Evolutionary conservation across 1,284 basidiomycete genomes (phyloP), one percentile per base, ranked within the genome.

Genomic region (Puccinia polysora): DNA sequence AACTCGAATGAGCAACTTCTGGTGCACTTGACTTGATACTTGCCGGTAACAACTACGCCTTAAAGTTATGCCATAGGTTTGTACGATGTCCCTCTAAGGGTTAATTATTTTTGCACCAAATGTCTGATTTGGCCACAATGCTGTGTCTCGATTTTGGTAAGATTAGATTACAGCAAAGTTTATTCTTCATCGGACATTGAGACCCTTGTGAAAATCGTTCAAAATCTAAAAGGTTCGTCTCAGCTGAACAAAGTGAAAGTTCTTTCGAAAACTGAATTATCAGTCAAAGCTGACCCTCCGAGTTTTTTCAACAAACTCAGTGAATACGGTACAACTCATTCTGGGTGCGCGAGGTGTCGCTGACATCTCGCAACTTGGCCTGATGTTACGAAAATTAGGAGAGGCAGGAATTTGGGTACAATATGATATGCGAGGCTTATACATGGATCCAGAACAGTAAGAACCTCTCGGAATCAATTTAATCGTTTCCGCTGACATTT

Each of bases 381-480:
- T 7, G 12, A 20, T 63, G 7, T 47, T 62, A 14, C n/a, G n/a
- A 25, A 23, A 43, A 14, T 47, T 71, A 12, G 23, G 49, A 0
- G 10, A 52, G 36, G 59, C 58, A 52, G 49, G 38, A 18, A 36
- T 71, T 30, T 71, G 69, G 69, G 10, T 63, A 38, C 58, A 63
- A 63, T 62, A 71, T 34, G 58, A 71, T 32, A 53, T 63, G 45
- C 56, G 58, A 15, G 30, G 55, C 20, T 23, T 59, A 15, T 71
- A 62, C 28, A 23, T 20, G 49, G 63, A 71, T 45, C 18, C 40
- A 36, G 59, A 47, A 7, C 50, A 50, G 69, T 71, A 63, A 50
- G 69, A 43, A n/a, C 7, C 12, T 52, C 4, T 53, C 23, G 23
- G 34, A 49, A 20, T 2, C 18, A 64, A 14, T 62, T 45, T 40